Percentiles rank a stretch among this genome's conserved stretches.
Evolutionary conservation across 768 basidiomycete genomes (phyloP).

Genomic region (Phylloporus arenicola): DNA sequence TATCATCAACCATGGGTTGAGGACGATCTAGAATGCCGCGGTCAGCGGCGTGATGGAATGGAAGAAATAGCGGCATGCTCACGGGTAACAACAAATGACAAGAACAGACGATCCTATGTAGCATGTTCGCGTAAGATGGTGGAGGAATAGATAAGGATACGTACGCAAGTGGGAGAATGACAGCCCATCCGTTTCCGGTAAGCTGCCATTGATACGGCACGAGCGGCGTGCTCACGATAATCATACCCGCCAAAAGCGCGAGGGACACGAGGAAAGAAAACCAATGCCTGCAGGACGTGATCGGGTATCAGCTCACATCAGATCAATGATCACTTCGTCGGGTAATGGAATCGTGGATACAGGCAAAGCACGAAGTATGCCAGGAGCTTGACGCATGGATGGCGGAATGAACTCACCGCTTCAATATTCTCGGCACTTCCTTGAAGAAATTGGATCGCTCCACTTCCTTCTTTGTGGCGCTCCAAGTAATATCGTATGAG

Average conservation of each 20-base stretch:
- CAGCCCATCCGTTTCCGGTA: slow-evolving; percentile 55
- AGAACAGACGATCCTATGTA: slow-evolving; percentile 48
- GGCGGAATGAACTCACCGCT: slow-evolving; percentile 27
- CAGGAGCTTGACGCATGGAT: neutral
- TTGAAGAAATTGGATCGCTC: slow-evolving; percentile 87
- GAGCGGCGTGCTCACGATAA: slow-evolving; percentile 47
- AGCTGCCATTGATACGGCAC: slow-evolving; percentile 69
- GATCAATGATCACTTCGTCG: neutral
- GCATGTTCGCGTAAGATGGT: slow-evolving; percentile 1
- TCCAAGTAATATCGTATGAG: slow-evolving; percentile 56
- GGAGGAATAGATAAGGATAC: slow-evolving; percentile 27
- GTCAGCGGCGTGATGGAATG: slow-evolving; percentile 15
- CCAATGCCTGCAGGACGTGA: slow-evolving; percentile 25
- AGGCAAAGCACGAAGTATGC: neutral
- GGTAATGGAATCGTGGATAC: neutral
- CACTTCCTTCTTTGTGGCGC: slow-evolving; percentile 72
- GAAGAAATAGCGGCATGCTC: slow-evolving; percentile 28
- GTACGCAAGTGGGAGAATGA: slow-evolving; percentile 71
- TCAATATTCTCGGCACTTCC: slow-evolving; percentile 78
- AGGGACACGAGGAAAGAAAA: slow-evolving; percentile 47
- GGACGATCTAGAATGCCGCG: slow-evolving; percentile 50
- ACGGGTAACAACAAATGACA: slow-evolving; percentile 77
- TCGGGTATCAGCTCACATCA: slow-evolving; percentile 13
- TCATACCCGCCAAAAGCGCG: slow-evolving; percentile 49
- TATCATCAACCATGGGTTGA: slow-evolving; percentile 88